These are phyloP conservation scores for Quercus phellos DNA, from an alignment of 331 rosid species.

Conservation along the genomic window DNA sequence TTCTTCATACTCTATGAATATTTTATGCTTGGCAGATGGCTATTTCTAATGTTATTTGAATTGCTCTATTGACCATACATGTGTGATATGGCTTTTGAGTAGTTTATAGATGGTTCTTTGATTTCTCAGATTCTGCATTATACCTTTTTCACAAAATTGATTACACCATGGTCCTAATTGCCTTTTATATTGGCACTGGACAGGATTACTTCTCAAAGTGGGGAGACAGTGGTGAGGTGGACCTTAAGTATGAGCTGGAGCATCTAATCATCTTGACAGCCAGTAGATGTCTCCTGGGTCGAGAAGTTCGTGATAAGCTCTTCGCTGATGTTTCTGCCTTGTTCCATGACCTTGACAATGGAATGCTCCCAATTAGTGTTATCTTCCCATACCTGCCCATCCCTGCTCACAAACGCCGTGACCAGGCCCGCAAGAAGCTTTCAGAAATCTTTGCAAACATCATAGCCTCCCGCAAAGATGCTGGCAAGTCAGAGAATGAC, in stretches of 20 bases:
- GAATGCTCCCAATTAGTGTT: conserved; percentile 77
- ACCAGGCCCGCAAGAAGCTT: conserved; percentile 69
- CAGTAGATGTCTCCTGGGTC: conserved; percentile 86
- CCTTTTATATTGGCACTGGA: neutral
- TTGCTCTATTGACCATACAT: neutral
- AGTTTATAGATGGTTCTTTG: neutral
- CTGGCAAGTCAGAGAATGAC: conserved; percentile 62
- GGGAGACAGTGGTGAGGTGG: conserved; percentile 89
- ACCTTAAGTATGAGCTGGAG: conserved; percentile 86
- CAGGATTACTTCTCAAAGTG: conserved; percentile 94
- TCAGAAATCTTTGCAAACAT: conserved; percentile 62
- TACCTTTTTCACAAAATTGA: neutral
- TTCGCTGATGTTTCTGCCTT: conserved; percentile 82
- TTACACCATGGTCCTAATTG: neutral
- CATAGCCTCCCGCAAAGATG: conserved; percentile 55
- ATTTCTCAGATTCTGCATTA: neutral
- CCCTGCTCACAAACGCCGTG: conserved; percentile 87
- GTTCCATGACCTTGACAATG: conserved; percentile 90
- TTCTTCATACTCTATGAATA: neutral
- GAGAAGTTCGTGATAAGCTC: conserved; percentile 86
- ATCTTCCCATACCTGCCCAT: conserved; percentile 81
- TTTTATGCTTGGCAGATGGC: neutral
- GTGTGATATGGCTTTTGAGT: neutral
- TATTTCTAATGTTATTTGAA: neutral
- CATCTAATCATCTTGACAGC: conserved; percentile 86